These are phyloP conservation scores for Quillaja saponaria DNA, from an alignment of 306 rosid species.

Conservation along the genomic window DNA sequence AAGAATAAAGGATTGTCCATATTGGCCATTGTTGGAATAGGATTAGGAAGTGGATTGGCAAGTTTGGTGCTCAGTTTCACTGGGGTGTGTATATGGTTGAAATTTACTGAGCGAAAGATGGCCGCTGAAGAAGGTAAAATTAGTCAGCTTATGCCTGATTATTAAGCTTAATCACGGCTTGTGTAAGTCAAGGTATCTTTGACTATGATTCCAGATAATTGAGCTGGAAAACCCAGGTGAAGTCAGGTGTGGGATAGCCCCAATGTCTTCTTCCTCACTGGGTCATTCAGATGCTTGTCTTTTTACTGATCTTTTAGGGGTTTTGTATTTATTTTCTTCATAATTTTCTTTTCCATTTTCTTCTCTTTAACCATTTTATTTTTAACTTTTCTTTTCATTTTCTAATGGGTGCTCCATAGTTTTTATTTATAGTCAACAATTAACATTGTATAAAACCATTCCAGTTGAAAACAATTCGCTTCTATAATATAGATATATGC, in stretches of 20 bases:
- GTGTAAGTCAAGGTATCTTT: conserved; percentile 39
- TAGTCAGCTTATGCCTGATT: conserved; percentile 89
- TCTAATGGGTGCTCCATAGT: conserved; percentile 25
- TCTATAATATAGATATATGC: conserved; percentile 26
- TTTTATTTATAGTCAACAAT: conserved; percentile 28
- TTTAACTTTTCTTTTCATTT: neutral
- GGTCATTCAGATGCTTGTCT: conserved; percentile 40
- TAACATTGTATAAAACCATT: conserved; percentile 44
- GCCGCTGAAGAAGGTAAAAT: conserved; percentile 77
- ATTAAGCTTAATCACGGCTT: conserved; percentile 40
- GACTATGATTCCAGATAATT: conserved; percentile 35
- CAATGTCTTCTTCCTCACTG: conserved; percentile 27
- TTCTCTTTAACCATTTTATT: conserved; percentile 29
- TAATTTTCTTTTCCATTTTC: conserved; percentile 1
- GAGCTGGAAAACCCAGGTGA: conserved; percentile 38
- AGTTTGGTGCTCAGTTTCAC: conserved; percentile 86
- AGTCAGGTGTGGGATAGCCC: conserved; percentile 43
- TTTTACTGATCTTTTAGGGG: conserved; percentile 40
- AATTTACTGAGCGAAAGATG: conserved; percentile 74
- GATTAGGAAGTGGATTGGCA: conserved; percentile 86
- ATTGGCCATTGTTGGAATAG: conserved; percentile 92
- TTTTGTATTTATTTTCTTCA: conserved; percentile 1
- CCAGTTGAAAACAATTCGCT: conserved; percentile 22
- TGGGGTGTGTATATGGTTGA: conserved; percentile 93
- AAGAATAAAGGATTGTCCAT: conserved; percentile 65